Conservation (phyloP, 768 basidiomycete species). For the Favolaschia claudopus region DNA sequence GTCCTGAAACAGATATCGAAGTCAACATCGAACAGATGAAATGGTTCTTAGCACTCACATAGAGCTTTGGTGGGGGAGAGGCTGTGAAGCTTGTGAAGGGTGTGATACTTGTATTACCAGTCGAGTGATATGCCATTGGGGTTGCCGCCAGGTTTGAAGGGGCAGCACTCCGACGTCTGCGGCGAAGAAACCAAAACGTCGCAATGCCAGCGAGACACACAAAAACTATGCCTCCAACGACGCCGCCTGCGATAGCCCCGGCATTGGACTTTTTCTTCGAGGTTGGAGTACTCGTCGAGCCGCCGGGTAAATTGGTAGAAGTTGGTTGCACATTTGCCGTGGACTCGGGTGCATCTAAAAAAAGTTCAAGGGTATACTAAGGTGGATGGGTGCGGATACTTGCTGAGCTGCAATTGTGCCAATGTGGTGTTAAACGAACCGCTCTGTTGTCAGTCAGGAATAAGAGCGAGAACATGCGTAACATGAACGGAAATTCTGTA, state of each 20-base stretch:
- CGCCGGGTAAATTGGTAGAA: conserved; percentile 11
- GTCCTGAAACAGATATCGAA: conserved; percentile 25
- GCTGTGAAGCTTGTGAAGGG: conserved; percentile 30
- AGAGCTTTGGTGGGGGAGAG: conserved; percentile 41
- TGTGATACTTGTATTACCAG: conserved; percentile 15
- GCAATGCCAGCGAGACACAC: conserved; percentile 49
- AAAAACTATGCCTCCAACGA: conserved; percentile 61
- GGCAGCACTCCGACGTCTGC: conserved; percentile 30
- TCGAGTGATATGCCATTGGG: conserved; percentile 32
- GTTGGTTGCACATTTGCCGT: conserved; percentile 37
- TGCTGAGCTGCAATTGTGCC: conserved; percentile 38
- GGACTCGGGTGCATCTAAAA: conserved; percentile 44
- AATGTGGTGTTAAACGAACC: conserved; percentile 44
- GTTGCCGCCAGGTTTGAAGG: conserved; percentile 28
- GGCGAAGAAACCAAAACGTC: conserved; percentile 41
- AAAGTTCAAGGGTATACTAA: background rate
- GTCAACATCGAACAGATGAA: conserved; percentile 7
- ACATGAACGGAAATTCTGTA: conserved; percentile 26
- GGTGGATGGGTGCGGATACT: background rate
- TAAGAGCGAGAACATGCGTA: no score
- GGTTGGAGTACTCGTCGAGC: background rate
- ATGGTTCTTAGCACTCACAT: conserved; percentile 41
- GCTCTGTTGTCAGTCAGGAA: conserved; percentile 37
- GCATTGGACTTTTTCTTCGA: conserved; percentile 39
- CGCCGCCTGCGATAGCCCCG: conserved; percentile 71